Evolutionary conservation across 108 stramenopile genomes (phyloP), one percentile per base, ranked within the genome.

Genomic region (Phaeodactylum tricornutum): DNA sequence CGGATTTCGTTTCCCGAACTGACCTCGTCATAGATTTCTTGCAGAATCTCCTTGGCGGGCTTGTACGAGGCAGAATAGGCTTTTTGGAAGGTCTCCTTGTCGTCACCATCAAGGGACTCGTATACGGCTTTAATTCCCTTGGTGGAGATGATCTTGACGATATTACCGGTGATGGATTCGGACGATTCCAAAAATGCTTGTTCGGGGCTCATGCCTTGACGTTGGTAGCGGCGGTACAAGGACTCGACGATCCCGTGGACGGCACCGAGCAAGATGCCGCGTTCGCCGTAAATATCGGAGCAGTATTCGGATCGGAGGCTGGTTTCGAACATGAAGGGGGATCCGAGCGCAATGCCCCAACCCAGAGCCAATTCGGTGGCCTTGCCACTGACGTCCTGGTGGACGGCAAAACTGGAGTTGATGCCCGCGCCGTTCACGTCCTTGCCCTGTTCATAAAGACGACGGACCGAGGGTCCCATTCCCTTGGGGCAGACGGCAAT

Each of bases 21-120:
- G 43, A 97, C 96, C 73, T 97, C 96, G 50, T 97, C 94, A 65
- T 97, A 97, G 61, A 94, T 94, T 81, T 97, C 96, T 77, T 97
- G 94, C 46, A 94, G 79, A 69, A 97, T 95, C 74, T 97, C 96
- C 75, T 93, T 93, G 59, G 94, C 72, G 40, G 96, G 96, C 53
- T 66, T 61, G 86, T 97, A 97, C 9, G 93, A 89, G 12, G 94
- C 94, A 47, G 87, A 91, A 74, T 95, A 97, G 27, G 94, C 96
- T 57, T 69, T 64, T 62, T 92, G 65, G 68, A 97, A 97, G 21
- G 72, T 74, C 45, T 83, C 69, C 88, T 97, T 94, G 67, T 93
- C 95, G 5, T 73, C 81, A 27, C 43, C 72, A 40, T 52, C 36
- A 21, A 97, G 69, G 16, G 69, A 60, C 42, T 97, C 87, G 79